These are phyloP conservation scores for Hibiscus mutabilis DNA, from an alignment of 345 rosid genomes.

Conservation along the genomic window DNA sequence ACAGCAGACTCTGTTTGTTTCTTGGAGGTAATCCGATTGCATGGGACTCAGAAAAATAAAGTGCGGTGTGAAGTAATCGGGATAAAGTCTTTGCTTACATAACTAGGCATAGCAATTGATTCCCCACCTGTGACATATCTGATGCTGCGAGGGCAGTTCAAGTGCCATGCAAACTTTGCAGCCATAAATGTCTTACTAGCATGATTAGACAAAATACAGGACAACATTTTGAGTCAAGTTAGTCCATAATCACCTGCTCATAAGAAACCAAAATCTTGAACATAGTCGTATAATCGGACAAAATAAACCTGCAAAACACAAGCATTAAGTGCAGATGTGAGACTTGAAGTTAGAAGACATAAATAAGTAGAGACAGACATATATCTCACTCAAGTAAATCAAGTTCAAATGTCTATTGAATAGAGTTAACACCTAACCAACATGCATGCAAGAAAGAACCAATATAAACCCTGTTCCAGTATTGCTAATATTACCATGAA, in stretches of 20 bases:
- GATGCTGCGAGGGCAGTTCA: conserved; percentile 79
- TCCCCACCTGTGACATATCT: conserved; percentile 47
- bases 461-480: not conserved
- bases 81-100: conserved; percentile 2
- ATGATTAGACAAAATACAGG: conserved; percentile 13
- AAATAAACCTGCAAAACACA: conserved; percentile 60
- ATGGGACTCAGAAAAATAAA: no score
- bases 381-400: no score
- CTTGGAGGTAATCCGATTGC: no score
- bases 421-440: conserved; percentile 73
- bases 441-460: conserved; percentile 48
- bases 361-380: not conserved
- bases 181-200: conserved; percentile 20
- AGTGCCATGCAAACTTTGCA: conserved; percentile 23
- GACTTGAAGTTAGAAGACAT: not conserved
- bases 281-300: conserved; percentile 72
- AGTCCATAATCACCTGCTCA: conserved; percentile 58
- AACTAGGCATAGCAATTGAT: no score
- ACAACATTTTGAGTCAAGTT: not conserved
- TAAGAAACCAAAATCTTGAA: conserved; percentile 68
- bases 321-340: conserved; percentile 7
- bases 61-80: conserved; percentile 32
- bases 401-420: conserved; percentile 67
- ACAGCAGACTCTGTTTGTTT: no score
- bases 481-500: not conserved